A percentile compares a stretch with the other conserved stretches of the same genome.
These are phyloP conservation scores for Saccharomycopsis sp. DNA, from an alignment of 805 yeast genomes.

Conservation along the genomic window DNA sequence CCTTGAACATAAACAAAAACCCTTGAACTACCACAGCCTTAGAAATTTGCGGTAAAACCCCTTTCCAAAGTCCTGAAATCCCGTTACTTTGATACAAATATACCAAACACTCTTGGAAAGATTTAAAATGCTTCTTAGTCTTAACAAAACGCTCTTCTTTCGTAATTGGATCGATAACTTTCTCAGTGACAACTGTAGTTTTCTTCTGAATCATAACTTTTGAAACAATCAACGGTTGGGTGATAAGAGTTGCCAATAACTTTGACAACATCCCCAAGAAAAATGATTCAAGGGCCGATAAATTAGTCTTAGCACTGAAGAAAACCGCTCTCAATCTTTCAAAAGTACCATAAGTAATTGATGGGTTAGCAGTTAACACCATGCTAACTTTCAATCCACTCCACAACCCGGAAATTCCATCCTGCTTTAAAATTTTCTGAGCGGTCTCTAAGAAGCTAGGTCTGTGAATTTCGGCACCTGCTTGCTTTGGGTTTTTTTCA, in stretches of 20 bases:
- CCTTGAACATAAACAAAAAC: constrained; percentile 72
- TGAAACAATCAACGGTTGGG: constrained; percentile 81
- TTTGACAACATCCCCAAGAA: constrained; percentile 73
- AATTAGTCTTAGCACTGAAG: constrained; percentile 25
- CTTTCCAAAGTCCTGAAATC: constrained; percentile 62
- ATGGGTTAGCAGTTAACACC: constrained; percentile 74
- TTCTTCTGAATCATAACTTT: constrained; percentile 69
- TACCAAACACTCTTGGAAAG: constrained; percentile 56
- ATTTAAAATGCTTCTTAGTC: constrained; percentile 39
- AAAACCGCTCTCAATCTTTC: constrained; percentile 56
- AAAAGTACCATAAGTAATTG: constrained; percentile 78
- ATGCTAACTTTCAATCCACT: constrained; percentile 75
- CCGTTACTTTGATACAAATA: constrained; percentile 63
- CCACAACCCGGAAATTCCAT: constrained; percentile 73
- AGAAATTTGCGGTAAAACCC: constrained; percentile 68
- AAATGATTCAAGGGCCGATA: constrained; percentile 61
- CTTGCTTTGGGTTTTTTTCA: constrained; percentile 23
- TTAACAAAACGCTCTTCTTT: constrained; percentile 20
- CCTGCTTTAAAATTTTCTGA: constrained; percentile 47
- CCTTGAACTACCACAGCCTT: constrained; percentile 87
- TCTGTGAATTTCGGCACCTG: constrained; percentile 4
- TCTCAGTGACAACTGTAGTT: constrained; percentile 23
- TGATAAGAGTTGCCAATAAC: constrained; percentile 68
- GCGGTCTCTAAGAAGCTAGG: constrained; percentile 36
- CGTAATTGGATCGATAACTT: constrained; percentile 18